Evolutionary conservation across 1,284 basidiomycete species (phyloP).

Genomic region (Puccinia polysora): DNA sequence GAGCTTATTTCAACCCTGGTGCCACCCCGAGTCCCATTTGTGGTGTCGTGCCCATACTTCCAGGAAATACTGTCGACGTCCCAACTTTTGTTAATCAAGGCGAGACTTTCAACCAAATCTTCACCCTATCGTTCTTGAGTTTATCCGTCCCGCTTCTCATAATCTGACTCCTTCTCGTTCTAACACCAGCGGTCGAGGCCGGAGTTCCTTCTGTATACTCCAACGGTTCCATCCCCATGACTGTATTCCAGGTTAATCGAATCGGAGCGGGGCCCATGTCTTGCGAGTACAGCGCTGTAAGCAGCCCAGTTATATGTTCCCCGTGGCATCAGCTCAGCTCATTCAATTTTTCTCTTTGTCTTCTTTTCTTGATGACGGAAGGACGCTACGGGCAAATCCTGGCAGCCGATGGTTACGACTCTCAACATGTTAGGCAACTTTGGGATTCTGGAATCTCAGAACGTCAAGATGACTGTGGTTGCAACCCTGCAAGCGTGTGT

Average conservation of each 20-base stretch:
- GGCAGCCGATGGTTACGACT: constrained; percentile 34
- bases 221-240: constrained; percentile 30
- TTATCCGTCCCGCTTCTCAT: too few species aligned
- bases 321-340: too few species aligned
- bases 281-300: constrained; percentile 30
- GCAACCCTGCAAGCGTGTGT: constrained; percentile 27
- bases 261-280: constrained; percentile 22
- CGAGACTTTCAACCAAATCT: not conserved
- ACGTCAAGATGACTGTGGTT: constrained; percentile 2
- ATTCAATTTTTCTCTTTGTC: not conserved
- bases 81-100: not conserved
- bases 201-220: constrained; percentile 1
- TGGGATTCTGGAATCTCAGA: not conserved
- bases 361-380: not conserved
- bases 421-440: constrained; percentile 36
- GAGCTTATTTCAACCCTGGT: not conserved
- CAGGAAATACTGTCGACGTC: constrained; percentile 12
- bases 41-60: constrained; percentile 20
- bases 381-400: constrained; percentile 28
- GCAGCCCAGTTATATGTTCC: not conserved
- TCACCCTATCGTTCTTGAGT: not conserved
- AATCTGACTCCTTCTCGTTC: not conserved
- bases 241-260: constrained; percentile 36
- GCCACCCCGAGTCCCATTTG: constrained; percentile 23
- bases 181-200: not conserved